These are phyloP conservation scores for Cladosporium oxysporum DNA, from an alignment of 2,329 filamentous ascomycete genomes.

Conservation along the genomic window DNA sequence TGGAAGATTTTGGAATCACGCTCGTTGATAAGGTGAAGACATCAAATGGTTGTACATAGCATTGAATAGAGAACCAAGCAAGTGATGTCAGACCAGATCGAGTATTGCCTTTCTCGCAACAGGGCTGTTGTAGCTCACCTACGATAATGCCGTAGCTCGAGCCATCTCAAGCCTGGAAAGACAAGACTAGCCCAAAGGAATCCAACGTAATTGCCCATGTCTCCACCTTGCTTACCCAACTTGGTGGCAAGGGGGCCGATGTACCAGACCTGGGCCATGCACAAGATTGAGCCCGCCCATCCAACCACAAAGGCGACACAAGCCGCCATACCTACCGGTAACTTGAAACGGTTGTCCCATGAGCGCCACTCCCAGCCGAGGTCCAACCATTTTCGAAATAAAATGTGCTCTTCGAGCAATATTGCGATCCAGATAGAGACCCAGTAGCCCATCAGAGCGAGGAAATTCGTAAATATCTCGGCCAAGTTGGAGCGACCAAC, in stretches of 20 bases:
- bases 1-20: too few relatives aligned
- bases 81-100: too few relatives aligned
- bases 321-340: slow-evolving; percentile 65
- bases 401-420: slow-evolving; percentile 60
- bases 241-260: slow-evolving; percentile 62
- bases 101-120: too few relatives aligned
- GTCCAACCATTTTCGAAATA: slow-evolving; percentile 56
- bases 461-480: slow-evolving; percentile 68
- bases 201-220: slow-evolving; percentile 63
- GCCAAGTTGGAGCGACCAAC: slow-evolving; percentile 62
- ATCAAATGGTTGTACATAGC: too few relatives aligned
- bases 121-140: slow-evolving; percentile 37
- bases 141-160: slow-evolving; percentile 53
- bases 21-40: too few relatives aligned
- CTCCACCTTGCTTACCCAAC: slow-evolving; percentile 60
- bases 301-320: slow-evolving; percentile 63
- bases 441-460: slow-evolving; percentile 72
- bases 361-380: slow-evolving; percentile 59
- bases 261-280: slow-evolving; percentile 71
- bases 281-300: slow-evolving; percentile 65
- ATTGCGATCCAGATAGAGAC: slow-evolving; percentile 66
- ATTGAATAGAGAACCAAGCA: too few relatives aligned
- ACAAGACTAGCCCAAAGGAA: slow-evolving; percentile 61
- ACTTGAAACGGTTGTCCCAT: slow-evolving; percentile 60
- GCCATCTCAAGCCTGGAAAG: slow-evolving; percentile 55